Evolutionary conservation across 2,329 filamentous ascomycete species (phyloP), one percentile per base, ranked within the genome.

Genomic region (Exophiala viscosa): DNA sequence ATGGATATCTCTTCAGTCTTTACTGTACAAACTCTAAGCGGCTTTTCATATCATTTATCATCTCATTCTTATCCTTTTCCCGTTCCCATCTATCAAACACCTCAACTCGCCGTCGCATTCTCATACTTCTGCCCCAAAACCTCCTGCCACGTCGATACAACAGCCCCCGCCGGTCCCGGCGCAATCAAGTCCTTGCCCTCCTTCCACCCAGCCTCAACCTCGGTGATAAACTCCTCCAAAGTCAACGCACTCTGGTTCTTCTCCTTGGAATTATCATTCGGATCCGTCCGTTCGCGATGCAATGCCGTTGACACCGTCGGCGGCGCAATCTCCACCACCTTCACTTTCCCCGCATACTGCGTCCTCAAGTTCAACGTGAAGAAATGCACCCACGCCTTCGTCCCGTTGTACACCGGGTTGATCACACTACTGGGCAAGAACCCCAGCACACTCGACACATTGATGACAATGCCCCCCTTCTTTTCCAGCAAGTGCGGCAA

Each of bases 341-440:
- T 70, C 31, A 82, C 66, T 1, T 68, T 70, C 0, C 69, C 66
- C 40, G 66, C 61, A 0, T 83, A 65, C 61, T 83, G 79, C 1
- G 73, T 73, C 4, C 79, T 69, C 18, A 84, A 60, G 40, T 77
- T 79, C 72, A 82, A 75, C 20, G 67, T 76, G 72, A 75, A 82
- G 63, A 76, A 82, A 60, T 82, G 79, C 35, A 81, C 34, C 76
- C 74, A 83, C 0, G 79, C 76, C 60, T 84, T 84, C 2, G 78
- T 82, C 2, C 75, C 80, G 60, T 81, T 81, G 65, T 83, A 84
- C 1, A 82, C 75, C 0, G 78, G 80, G 59, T 81, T 83, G 57
- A 81, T 73, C 51, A 81, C 67, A 2, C 69, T 73, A 51, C 76
- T 74, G 0, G 81, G 80, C 0, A 77, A 65, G 54, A 74, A 82